A percentile compares a stretch with the other conserved stretches of the same genome.
Evolutionary conservation across 2,329 filamentous ascomycete species (phyloP).

Genomic region (Xylariaceae sp.): DNA sequence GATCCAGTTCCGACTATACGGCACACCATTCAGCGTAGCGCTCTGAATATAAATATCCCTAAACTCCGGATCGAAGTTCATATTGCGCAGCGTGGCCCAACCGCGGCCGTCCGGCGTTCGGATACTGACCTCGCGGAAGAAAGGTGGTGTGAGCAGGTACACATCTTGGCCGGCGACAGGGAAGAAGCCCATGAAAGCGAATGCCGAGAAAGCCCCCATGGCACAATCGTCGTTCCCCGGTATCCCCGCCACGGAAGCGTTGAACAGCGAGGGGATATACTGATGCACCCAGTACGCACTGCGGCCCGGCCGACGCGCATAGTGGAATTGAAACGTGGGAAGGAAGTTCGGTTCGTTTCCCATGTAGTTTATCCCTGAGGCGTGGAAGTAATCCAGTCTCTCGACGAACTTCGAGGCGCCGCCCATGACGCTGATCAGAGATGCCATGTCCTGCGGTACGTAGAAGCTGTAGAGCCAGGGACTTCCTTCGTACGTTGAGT

Average conservation of each 20-base stretch:
- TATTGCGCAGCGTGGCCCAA: slow-evolving; percentile 48
- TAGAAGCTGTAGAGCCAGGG: slow-evolving; percentile 72
- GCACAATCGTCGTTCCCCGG: slow-evolving; percentile 55
- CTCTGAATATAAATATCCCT: slow-evolving; percentile 57
- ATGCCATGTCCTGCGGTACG: slow-evolving; percentile 44
- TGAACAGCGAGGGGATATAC: slow-evolving; percentile 66
- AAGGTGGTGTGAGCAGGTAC: slow-evolving; percentile 48
- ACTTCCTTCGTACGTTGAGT: slow-evolving; percentile 41
- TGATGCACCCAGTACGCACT: slow-evolving; percentile 53
- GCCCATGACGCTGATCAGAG: slow-evolving; percentile 45
- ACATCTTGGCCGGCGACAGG: slow-evolving; percentile 53
- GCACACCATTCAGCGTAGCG: slow-evolving; percentile 52
- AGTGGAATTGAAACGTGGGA: slow-evolving; percentile 58
- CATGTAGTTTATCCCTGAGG: slow-evolving; percentile 63
- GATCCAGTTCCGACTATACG: slow-evolving; percentile 60
- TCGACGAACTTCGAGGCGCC: slow-evolving; percentile 53
- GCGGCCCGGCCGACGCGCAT: slow-evolving; percentile 59
- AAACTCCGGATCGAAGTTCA: slow-evolving; percentile 29
- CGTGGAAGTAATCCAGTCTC: slow-evolving; percentile 63
- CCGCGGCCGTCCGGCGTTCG: slow-evolving; percentile 33
- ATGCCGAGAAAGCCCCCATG: slow-evolving; percentile 51
- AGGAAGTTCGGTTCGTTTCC: slow-evolving; percentile 59
- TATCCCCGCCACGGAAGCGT: slow-evolving; percentile 56
- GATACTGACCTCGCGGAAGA: slow-evolving; percentile 45
- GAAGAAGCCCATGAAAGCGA: slow-evolving; percentile 52